Evolutionary conservation across 805 yeast genomes (phyloP).

Genomic region (Blastobotrys muscicola): DNA sequence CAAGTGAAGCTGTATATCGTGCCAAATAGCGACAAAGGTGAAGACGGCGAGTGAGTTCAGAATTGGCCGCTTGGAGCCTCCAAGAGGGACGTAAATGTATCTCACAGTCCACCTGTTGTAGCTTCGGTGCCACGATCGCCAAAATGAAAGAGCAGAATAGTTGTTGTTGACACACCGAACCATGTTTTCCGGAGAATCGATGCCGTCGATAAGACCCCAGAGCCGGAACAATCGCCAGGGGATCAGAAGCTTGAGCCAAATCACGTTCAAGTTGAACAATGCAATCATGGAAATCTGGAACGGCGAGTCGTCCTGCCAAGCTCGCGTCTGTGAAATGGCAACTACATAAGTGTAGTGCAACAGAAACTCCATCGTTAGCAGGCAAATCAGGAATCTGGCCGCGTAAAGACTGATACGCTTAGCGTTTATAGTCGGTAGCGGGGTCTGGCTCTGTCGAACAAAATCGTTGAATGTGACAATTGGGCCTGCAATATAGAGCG

Average conservation of each 20-base stretch:
- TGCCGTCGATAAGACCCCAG: slow-evolving; percentile 87
- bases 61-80: slow-evolving; percentile 67
- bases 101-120: slow-evolving; percentile 84
- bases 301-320: slow-evolving; percentile 85
- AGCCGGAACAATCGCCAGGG: slow-evolving; percentile 95
- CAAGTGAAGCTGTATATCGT: slow-evolving; percentile 81
- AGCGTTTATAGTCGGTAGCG: slow-evolving; percentile 49
- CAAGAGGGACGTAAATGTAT: slow-evolving; percentile 85
- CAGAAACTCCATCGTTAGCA: slow-evolving; percentile 80
- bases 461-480: slow-evolving; percentile 88
- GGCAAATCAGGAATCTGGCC: slow-evolving; percentile 57
- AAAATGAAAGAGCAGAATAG: slow-evolving; percentile 86
- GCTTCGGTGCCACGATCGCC: slow-evolving; percentile 99
- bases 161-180: slow-evolving; percentile 91
- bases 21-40: slow-evolving; percentile 97
- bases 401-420: slow-evolving; percentile 53
- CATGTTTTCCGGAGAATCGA: slow-evolving; percentile 98
- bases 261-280: slow-evolving; percentile 74
- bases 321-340: slow-evolving; percentile 80
- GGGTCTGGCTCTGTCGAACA: slow-evolving; percentile 49
- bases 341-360: slow-evolving; percentile 87
- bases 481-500: slow-evolving; percentile 93
- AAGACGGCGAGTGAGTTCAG: slow-evolving; percentile 77
- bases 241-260: slow-evolving; percentile 84
- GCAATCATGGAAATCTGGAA: slow-evolving; percentile 95